These are phyloP conservation scores for Trichophyton verrucosum DNA, from an alignment of 2,329 filamentous ascomycete species.

Conservation along the genomic window DNA sequence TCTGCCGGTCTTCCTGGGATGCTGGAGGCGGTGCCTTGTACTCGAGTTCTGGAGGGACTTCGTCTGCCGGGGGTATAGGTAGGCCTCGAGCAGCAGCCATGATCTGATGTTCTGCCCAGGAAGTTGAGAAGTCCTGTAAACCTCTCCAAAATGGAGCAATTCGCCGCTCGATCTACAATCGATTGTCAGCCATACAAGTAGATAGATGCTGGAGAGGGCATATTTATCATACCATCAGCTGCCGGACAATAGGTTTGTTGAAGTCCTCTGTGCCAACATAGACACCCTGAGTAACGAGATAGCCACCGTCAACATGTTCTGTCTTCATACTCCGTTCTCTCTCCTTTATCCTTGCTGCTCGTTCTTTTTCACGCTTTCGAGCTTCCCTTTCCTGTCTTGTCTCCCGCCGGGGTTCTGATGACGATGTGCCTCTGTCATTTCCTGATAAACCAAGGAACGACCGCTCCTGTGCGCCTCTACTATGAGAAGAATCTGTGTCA, in stretches of 20 bases:
- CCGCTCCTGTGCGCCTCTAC: constrained; percentile 36
- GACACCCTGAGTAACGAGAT: constrained; percentile 81
- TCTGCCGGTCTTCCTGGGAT: constrained; percentile 36
- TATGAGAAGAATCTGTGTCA: not conserved
- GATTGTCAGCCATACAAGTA: constrained; percentile 10
- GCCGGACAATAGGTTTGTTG: constrained; percentile 74
- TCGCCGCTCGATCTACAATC: constrained; percentile 70
- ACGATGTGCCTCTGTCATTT: constrained; percentile 37
- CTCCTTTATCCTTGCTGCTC: constrained; percentile 62
- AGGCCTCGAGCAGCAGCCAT: constrained; percentile 77
- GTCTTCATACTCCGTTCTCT: constrained; percentile 81
- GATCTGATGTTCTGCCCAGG: constrained; percentile 92
- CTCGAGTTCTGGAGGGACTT: constrained; percentile 59
- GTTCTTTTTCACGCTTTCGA: constrained; percentile 70
- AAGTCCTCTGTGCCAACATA: constrained; percentile 92
- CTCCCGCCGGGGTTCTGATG: constrained; percentile 56
- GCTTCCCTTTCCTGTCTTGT: constrained; percentile 87
- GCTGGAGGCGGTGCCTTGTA: constrained; percentile 41
- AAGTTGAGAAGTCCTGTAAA: constrained; percentile 73
- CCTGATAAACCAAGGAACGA: constrained; percentile 46
- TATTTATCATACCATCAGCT: constrained; percentile 59
- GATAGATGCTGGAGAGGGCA: no score
- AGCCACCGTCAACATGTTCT: constrained; percentile 89
- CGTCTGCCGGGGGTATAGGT: constrained; percentile 70
- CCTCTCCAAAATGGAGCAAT: constrained; percentile 94